Base-by-base conservation (phyloP, 2,329 filamentous ascomycete species). In the Zymoseptoria passerinii region DNA sequence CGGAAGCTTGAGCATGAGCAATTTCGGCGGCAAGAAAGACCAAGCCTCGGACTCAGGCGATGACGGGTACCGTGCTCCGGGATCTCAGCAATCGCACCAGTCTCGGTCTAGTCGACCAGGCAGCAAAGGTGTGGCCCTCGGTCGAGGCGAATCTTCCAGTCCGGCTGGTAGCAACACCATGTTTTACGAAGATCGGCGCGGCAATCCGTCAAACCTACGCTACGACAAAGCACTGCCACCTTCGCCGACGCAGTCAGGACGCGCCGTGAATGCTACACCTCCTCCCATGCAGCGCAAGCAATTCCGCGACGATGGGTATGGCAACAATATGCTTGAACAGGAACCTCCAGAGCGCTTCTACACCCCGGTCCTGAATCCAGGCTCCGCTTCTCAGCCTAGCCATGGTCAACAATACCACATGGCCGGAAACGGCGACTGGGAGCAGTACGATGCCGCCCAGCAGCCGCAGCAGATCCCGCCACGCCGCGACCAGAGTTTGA, bases 1-100 rank as follows among this genome's bases (percentile, higher is more conserved):
- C 1, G 72, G 72, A 23, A 78, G 75, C n/a, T 73, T 80, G 56
- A 79, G 77, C 29, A 73, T 75, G 62, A 77, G 71, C 55, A 71
- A 73, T 73, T 69, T 75, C 67, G 61, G 65, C 23, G 68, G 71
- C 48, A 71, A 75, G 50, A 70, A 74, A 50, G 67, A 73, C 28
- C 54, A 55, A 54, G 66, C 63, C 13, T 69, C 71, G 58, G 68
- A 72, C 16, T 67, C 69, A 19, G 75, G 74, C 51, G 62, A 65
- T 28, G 63, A 65, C 52, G 63, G 63, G 13, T 63, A 63, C 53
- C 61, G 61, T 23, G 70, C 57, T 71, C 71, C 35, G 66, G 68
- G 50, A 72, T 70, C 23, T 65, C 68, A 54, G 66, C 67, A 48
- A 48, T 56, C 62, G 40, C 59, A 62, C 58, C 58, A 63, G 27